phyloP scores from a whole-genome alignment of 169 alveolate genomes.

The Prorocentrum cordatum region DNA sequence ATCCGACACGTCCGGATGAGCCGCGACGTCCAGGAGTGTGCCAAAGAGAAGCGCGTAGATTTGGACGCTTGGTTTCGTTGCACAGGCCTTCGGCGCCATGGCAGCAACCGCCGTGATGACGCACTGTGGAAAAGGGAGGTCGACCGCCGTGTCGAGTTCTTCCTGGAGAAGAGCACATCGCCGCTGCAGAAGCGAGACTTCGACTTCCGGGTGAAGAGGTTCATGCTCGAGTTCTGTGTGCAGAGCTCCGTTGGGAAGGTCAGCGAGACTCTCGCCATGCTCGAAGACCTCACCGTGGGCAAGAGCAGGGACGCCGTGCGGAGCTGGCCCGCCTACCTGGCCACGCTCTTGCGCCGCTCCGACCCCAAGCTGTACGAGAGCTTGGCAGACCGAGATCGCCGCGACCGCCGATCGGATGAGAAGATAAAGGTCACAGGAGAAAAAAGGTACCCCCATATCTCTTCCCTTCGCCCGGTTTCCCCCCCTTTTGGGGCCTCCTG shows the following conservation, averaged over 20 bases:
- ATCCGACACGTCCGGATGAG: not conserved
- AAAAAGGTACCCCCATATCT: no score
- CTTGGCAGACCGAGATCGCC: no score
- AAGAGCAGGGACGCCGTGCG: conserved; percentile 32
- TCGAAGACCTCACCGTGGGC: conserved; percentile 14
- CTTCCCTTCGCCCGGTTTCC: no score
- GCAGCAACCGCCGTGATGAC: conserved; percentile 7
- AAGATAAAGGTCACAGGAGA: no score
- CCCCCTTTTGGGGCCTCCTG: no score
- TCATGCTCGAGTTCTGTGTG: conserved; percentile 32
- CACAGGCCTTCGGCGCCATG: not conserved
- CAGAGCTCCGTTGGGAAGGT: not conserved
- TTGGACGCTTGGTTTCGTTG: conserved; percentile 10
- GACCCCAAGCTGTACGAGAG: no score
- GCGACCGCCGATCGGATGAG: no score
- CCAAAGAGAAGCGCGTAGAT: not conserved
- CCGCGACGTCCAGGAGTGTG: not conserved
- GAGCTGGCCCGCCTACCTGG: conserved; percentile 65
- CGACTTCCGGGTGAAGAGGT: conserved; percentile 38
- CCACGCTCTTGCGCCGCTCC: conserved; percentile 18
- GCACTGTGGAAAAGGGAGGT: conserved; percentile 36
- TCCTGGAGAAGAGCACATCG: conserved; percentile 8
- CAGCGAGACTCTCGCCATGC: not conserved
- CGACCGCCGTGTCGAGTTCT: conserved; percentile 33
- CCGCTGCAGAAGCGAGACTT: conserved; percentile 6